A percentile compares a stretch with the other conserved stretches of the same genome.
Evolutionary conservation across 495 filamentous ascomycete species (phyloP).

Genomic region (Aspergillus steynii): DNA sequence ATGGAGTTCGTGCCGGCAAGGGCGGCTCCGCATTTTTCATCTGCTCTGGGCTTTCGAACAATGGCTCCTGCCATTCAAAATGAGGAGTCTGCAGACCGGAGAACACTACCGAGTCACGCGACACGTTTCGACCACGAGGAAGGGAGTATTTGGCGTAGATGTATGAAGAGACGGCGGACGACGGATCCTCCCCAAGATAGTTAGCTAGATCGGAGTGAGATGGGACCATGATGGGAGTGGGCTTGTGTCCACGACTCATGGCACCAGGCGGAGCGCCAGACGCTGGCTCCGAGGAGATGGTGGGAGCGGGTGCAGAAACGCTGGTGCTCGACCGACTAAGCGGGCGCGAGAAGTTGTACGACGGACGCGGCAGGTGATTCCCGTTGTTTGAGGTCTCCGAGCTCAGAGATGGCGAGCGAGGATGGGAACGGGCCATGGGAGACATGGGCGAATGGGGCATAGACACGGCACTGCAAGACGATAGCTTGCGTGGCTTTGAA

Average conservation of each 20-base stretch:
- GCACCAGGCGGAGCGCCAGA: conserved; percentile 13
- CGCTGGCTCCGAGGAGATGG: conserved; percentile 26
- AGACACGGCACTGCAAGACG: conserved; percentile 64
- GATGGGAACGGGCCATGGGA: conserved; percentile 52
- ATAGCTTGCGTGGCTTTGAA: conserved; percentile 59
- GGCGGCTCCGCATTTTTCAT: conserved; percentile 41
- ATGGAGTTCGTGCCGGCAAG: conserved; percentile 37
- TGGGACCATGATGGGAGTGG: conserved; percentile 41
- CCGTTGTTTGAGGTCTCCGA: conserved; percentile 72
- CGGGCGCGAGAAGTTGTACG: conserved; percentile 93
- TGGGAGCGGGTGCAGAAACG: conserved; percentile 46
- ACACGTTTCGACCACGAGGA: conserved; percentile 75
- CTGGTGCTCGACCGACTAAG: conserved; percentile 72
- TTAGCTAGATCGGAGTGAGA: conserved; percentile 23
- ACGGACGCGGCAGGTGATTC: conserved; percentile 63
- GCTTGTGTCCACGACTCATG: conserved; percentile 40
- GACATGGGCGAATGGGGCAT: conserved; percentile 65
- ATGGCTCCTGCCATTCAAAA: conserved; percentile 62
- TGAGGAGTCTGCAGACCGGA: conserved; percentile 59
- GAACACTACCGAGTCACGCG: conserved; percentile 67
- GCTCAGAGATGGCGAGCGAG: conserved; percentile 76
- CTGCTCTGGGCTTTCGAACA: conserved; percentile 45
- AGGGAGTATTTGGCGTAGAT: conserved; percentile 81
- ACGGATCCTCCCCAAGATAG: conserved; percentile 33
- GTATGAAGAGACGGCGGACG: conserved; percentile 66